Percentiles rank a stretch among this genome's conserved stretches.
Evolutionary conservation across 257 asterid genomes (phyloP).

Genomic region (Rubia yunnanensis): DNA sequence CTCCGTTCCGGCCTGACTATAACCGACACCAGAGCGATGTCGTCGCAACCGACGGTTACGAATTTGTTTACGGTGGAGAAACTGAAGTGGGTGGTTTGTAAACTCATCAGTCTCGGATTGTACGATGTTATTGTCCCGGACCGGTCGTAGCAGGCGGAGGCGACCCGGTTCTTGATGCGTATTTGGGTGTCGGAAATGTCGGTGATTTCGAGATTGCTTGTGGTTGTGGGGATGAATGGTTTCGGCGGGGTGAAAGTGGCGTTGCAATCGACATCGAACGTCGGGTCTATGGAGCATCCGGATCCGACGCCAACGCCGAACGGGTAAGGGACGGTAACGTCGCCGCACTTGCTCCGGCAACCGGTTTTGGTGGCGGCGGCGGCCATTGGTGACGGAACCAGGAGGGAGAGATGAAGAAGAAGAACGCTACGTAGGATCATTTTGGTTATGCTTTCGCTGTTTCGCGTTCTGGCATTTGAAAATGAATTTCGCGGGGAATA

Average conservation of each 20-base stretch:
- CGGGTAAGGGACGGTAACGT: conserved; percentile 22
- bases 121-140: neutral
- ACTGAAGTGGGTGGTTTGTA: conserved; percentile 12
- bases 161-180: conserved; percentile 10
- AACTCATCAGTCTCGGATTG: neutral
- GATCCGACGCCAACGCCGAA: conserved; percentile 19
- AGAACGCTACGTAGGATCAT: neutral
- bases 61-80: conserved; percentile 29
- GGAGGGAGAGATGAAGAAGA: neutral
- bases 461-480: neutral
- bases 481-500: neutral
- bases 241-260: conserved; percentile 9
- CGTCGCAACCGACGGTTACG: conserved; percentile 47
- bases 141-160: conserved; percentile 10
- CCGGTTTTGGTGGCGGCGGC: conserved; percentile 12
- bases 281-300: conserved; percentile 10
- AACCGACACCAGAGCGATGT: conserved; percentile 10
- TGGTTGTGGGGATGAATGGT: conserved; percentile 5
- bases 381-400: neutral
- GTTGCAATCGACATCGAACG: conserved; percentile 11
- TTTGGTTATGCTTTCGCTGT: neutral
- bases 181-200: conserved; percentile 10
- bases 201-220: conserved; percentile 1
- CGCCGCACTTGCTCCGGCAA: conserved; percentile 19
- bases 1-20: conserved; percentile 15